Evolutionary conservation across 1,284 basidiomycete genomes (phyloP).

Genomic region (Melampsora abietis-canadensis): DNA sequence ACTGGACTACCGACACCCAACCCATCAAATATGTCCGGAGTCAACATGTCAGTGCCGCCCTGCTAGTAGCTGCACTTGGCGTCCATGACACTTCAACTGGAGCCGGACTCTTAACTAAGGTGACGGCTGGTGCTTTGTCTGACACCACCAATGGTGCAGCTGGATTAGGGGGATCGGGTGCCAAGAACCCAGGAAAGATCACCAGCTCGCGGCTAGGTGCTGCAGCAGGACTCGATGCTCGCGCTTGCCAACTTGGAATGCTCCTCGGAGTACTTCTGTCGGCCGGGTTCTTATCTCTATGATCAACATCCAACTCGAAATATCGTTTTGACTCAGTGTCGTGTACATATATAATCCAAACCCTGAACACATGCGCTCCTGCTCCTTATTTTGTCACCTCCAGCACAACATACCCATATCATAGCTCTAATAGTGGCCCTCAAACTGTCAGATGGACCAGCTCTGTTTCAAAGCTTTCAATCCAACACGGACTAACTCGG

Average conservation of each 20-base stretch:
- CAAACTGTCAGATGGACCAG: too few relatives aligned
- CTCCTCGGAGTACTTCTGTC: background rate
- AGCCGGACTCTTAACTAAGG: slow-evolving; percentile 1
- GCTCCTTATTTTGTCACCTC: too few relatives aligned
- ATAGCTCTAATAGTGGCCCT: too few relatives aligned
- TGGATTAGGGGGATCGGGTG: slow-evolving; percentile 8
- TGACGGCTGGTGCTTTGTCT: slow-evolving; percentile 18
- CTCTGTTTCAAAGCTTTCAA: too few relatives aligned
- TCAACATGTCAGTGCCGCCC: slow-evolving; percentile 40
- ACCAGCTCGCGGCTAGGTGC: slow-evolving; percentile 18
- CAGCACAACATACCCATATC: too few relatives aligned
- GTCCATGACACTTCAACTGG: slow-evolving; percentile 7
- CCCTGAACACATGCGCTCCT: background rate
- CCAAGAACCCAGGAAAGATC: slow-evolving; percentile 27
- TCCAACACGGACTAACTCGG: too few relatives aligned
- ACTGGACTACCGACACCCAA: slow-evolving; percentile 42
- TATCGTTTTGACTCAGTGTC: background rate
- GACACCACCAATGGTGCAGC: slow-evolving; percentile 36
- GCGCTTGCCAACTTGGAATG: background rate
- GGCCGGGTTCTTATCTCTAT: background rate
- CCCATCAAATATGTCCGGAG: slow-evolving; percentile 41
- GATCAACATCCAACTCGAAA: background rate
- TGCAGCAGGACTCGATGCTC: slow-evolving; percentile 2
- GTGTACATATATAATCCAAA: slow-evolving; percentile 3
- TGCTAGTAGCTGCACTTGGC: slow-evolving; percentile 37